Conservation (phyloP, 805 yeast genomes). For the Wickerhamiella sergipiensis region DNA sequence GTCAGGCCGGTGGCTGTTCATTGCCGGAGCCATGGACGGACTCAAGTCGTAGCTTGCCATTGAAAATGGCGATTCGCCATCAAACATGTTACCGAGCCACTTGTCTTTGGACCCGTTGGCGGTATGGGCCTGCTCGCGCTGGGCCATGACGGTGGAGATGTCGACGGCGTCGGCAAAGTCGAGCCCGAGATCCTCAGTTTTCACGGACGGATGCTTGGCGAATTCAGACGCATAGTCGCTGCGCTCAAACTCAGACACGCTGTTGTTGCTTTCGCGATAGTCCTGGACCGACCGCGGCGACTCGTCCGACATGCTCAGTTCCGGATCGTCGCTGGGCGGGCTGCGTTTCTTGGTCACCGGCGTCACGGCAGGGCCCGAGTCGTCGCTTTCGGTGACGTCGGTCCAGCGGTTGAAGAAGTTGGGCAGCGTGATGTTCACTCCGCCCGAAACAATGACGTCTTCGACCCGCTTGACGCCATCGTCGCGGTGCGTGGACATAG, state of each 20-base stretch:
- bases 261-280: background rate
- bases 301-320: background rate
- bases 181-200: background rate
- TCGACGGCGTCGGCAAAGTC: background rate
- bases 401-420: slow-evolving; percentile 7
- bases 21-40: background rate
- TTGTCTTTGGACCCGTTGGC: background rate
- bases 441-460: slow-evolving; percentile 6
- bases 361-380: background rate
- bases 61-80: background rate
- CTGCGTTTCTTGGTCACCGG: background rate
- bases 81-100: background rate
- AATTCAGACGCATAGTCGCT: background rate
- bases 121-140: background rate
- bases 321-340: background rate
- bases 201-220: background rate
- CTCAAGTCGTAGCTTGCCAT: background rate
- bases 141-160: background rate
- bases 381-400: background rate
- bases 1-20: background rate
- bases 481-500: background rate
- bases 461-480: slow-evolving; percentile 5
- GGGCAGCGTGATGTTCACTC: slow-evolving; percentile 6
- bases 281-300: background rate
- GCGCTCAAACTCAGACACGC: background rate